Base-by-base conservation (phyloP, 2,329 filamentous ascomycete genomes). In the Exophiala spinifera region DNA sequence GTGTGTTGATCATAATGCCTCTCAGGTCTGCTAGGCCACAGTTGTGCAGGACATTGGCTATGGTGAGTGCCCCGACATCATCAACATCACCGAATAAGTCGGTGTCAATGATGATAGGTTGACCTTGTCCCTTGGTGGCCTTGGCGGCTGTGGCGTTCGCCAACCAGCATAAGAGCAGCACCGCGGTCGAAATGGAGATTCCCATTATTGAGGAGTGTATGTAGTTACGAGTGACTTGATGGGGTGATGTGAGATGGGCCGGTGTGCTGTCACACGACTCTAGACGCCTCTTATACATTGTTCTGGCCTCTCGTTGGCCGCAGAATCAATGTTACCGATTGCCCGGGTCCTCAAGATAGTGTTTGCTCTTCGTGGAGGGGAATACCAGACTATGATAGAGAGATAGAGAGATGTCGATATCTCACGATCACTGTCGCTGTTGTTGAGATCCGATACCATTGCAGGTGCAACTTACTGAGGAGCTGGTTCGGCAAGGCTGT, bases 21-120 rank as follows among this genome's bases (percentile, higher is more conserved):
- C 20, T 51, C 17, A 51, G 48, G 14, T 51, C 48, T 25, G 48
- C 48, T 6, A 51, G 48, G 48, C 48, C 48, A 20, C 48, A 51
- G 48, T 51, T 51, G 14, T 51, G 48, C 6, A 51, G 37, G 13
- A 51, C 48, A 33, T 51, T 51, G 48, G 48, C 48, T 23, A 51
- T 33, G 4, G 48, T 25, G 10, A 51, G 20, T 17, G 48, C 48
- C 4, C 48, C 48, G 33, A 51, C 33, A 33, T 51, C 48, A 33
- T 51, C 48, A 33, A 51, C 48, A 19, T 51, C 48, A 14, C 48
- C 48, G 44, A 51, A 51, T 37, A 51, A 17, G 21, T 51, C 48
- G 25, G 48, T 51, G 21, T 51, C 48, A 19, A 51, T 51, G 14
- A 51, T 43, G 48, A 51, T 51, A 25, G 48, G 14, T 28, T 51